These are phyloP conservation scores for Candida sojae DNA, from an alignment of 1,139 yeast genomes.

Conservation along the genomic window DNA sequence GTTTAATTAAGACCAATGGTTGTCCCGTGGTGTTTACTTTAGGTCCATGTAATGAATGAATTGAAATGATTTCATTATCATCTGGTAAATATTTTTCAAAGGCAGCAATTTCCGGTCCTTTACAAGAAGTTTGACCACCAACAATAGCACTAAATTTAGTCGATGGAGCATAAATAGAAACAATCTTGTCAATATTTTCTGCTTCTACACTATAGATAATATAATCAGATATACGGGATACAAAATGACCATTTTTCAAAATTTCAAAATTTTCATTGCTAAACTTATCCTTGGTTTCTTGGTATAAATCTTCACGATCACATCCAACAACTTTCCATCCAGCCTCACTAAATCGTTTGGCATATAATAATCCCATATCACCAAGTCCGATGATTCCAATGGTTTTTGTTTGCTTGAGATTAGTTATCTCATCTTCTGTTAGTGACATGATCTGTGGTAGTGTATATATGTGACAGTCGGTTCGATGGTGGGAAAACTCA, in stretches of 20 bases:
- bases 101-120: constrained; percentile 85
- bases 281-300: constrained; percentile 44
- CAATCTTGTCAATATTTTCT: constrained; percentile 72
- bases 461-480: too few species aligned
- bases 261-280: constrained; percentile 52
- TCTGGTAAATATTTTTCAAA: constrained; percentile 73
- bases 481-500: too few species aligned
- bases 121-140: constrained; percentile 98
- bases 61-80: constrained; percentile 80
- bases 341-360: constrained; percentile 70
- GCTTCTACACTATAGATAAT: constrained; percentile 91
- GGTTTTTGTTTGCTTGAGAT: constrained; percentile 34
- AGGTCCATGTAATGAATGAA: constrained; percentile 96
- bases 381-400: constrained; percentile 95
- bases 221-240: constrained; percentile 78
- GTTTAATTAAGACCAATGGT: constrained; percentile 84
- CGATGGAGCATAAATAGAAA: constrained; percentile 76
- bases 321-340: constrained; percentile 95
- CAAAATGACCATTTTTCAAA: constrained; percentile 74
- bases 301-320: constrained; percentile 73
- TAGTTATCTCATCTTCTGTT: constrained; percentile 12
- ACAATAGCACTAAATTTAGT: constrained; percentile 87
- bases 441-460: constrained; percentile 8
- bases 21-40: constrained; percentile 86
- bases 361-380: constrained; percentile 93